These are phyloP conservation scores for Cyamopsis tetragonoloba DNA, from an alignment of 306 rosid genomes.

Conservation along the genomic window DNA sequence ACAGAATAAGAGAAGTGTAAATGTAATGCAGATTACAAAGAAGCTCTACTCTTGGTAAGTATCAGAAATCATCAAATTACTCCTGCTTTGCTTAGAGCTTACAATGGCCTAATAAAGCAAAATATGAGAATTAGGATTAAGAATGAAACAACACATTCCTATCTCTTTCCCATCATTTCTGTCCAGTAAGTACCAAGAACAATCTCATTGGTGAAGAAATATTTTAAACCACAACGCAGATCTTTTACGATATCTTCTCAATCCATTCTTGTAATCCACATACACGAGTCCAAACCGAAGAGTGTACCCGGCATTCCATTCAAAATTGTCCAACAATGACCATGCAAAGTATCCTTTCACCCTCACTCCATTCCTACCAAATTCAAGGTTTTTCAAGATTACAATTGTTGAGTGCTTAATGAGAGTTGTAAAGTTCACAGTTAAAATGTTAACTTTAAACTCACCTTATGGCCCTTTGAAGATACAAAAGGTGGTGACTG, in stretches of 20 bases:
- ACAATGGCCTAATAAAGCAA: neutral
- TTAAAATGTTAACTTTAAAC: constrained; percentile 14
- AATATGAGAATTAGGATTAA: neutral
- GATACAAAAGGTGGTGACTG: constrained; percentile 35
- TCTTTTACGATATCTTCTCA: constrained; percentile 46
- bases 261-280: constrained; percentile 53
- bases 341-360: constrained; percentile 71
- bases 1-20: neutral
- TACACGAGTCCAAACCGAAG: constrained; percentile 58
- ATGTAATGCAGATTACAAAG: neutral
- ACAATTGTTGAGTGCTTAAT: neutral
- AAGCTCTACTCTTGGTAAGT: neutral
- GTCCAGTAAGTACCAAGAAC: neutral
- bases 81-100: neutral
- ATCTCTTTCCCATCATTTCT: neutral
- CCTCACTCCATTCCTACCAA: constrained; percentile 51
- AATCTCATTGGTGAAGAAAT: constrained; percentile 41
- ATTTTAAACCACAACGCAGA: constrained; percentile 63
- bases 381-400: constrained; percentile 10
- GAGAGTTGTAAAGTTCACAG: neutral
- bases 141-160: neutral
- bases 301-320: constrained; percentile 53
- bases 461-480: constrained; percentile 52
- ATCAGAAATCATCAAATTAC: constrained; percentile 1
- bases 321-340: constrained; percentile 67